These are phyloP conservation scores for Paramecium biaurelia DNA, from an alignment of 73 alveolate species.

Conservation along the genomic window DNA sequence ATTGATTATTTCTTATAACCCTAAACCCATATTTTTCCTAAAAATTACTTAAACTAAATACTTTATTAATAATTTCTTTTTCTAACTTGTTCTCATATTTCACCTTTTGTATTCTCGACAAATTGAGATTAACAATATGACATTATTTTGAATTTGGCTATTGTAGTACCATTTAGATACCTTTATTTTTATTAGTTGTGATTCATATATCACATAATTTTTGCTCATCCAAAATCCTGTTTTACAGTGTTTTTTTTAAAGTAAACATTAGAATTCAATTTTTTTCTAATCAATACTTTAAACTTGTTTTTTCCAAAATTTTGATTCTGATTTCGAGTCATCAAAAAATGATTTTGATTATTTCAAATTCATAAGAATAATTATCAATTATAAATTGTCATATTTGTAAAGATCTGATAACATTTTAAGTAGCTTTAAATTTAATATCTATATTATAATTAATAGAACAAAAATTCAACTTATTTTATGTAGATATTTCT, in stretches of 20 bases:
- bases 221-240: conserved; percentile 34
- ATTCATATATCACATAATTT: not conserved
- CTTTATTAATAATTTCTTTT: not conserved
- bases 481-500: no score
- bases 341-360: conserved; percentile 6
- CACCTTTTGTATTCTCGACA: not conserved
- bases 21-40: conserved; percentile 41
- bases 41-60: not conserved
- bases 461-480: no score
- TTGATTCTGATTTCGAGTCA: not conserved
- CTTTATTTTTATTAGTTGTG: not conserved
- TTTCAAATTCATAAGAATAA: not conserved
- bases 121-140: not conserved
- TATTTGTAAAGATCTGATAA: not conserved
- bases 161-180: not conserved
- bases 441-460: not conserved
- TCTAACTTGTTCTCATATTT: not conserved
- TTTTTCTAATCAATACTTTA: not conserved
- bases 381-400: conserved; percentile 9
- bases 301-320: not conserved
- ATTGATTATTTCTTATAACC: not conserved
- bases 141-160: not conserved
- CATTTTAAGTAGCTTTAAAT: not conserved
- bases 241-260: not conserved
- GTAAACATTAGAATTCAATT: not conserved